Base-by-base conservation (phyloP, 805 yeast genomes). In the Kuraishia floccosa region DNA sequence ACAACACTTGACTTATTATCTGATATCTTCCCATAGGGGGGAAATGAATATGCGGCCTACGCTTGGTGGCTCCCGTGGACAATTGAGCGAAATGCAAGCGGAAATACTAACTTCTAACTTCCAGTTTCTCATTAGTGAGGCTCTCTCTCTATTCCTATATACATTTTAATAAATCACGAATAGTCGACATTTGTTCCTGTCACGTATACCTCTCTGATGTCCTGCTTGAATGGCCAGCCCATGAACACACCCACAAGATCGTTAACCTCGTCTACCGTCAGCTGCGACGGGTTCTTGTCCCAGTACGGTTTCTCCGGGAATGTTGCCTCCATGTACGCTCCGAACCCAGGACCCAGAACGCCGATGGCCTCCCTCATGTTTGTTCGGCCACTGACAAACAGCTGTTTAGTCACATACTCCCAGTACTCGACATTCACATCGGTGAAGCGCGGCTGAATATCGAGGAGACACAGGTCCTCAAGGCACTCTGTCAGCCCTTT, bases 181-280 rank as follows among this genome's bases (percentile, higher is more conserved):
- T 8, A 19, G 17, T 15, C 17, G 21, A 23, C 26, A 23, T 30
- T 13, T 16, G 11, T 25, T 25, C 14, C n/a, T 16, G n/a, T n/a
- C n/a, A n/a, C n/a, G n/a, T n/a, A n/a, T n/a, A n/a, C n/a, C 14
- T 25, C 31, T 4, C 25, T 47, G 34, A 55, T 49, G 34, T 56
- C 66, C 0, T 94, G 96, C 50, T 77, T 85, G 60, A 86, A 89
- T 0, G 96, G 91, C 97, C 96, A 89, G 10, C 54, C 44, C 25
- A 60, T 63, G 46, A 78, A 84, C 3, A 55, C 60, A 3, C 66
- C 52, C 7, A 74, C 60, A 5, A 87, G 46, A 5, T 49, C 40
- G 5, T 59, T 35, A 36, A 78, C 58, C n/a, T 85, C 89, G 1
- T 67, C 69, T 2, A 56, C 46, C 0, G 73, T 58, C 28, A 86